Percentiles rank a stretch among this genome's conserved stretches.
These are phyloP conservation scores for Microcyclosporella mali DNA, from an alignment of 2,329 filamentous ascomycete genomes.

Conservation along the genomic window DNA sequence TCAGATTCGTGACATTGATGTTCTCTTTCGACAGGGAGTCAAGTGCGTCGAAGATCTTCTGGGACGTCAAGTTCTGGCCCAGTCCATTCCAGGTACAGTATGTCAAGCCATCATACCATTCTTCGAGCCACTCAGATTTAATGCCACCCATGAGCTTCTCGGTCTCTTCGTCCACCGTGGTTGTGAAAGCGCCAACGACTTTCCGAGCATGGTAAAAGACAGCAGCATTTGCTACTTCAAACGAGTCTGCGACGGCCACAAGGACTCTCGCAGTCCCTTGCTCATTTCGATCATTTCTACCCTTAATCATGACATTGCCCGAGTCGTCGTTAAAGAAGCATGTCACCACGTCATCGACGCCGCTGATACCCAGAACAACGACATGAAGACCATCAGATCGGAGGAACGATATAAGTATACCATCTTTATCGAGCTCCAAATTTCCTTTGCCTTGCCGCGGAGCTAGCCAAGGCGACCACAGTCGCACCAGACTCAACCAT, in stretches of 20 bases:
- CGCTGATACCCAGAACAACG: conserved; percentile 72
- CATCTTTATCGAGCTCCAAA: conserved; percentile 70
- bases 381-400: conserved; percentile 65
- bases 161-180: conserved; percentile 40
- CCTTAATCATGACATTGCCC: conserved; percentile 63
- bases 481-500: conserved; percentile 75
- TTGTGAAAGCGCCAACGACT: conserved; percentile 46
- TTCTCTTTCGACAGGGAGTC: conserved; percentile 62
- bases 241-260: conserved; percentile 63
- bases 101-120: conserved; percentile 70
- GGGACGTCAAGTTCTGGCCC: conserved; percentile 73
- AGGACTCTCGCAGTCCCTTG: conserved; percentile 57
- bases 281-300: conserved; percentile 61
- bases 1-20: conserved; percentile 75
- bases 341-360: conserved; percentile 62
- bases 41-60: conserved; percentile 71
- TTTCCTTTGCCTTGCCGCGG: conserved; percentile 70
- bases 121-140: conserved; percentile 61
- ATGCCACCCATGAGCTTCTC: conserved; percentile 43
- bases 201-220: conserved; percentile 83
- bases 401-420: conserved; percentile 71
- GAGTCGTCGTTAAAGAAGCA: conserved; percentile 59
- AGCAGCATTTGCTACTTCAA: conserved; percentile 71
- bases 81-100: conserved; percentile 98
- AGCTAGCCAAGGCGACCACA: conserved; percentile 79